phyloP scores from a whole-genome alignment of 192 early-diverging fungal species.

The Backusella tuberculispora region DNA sequence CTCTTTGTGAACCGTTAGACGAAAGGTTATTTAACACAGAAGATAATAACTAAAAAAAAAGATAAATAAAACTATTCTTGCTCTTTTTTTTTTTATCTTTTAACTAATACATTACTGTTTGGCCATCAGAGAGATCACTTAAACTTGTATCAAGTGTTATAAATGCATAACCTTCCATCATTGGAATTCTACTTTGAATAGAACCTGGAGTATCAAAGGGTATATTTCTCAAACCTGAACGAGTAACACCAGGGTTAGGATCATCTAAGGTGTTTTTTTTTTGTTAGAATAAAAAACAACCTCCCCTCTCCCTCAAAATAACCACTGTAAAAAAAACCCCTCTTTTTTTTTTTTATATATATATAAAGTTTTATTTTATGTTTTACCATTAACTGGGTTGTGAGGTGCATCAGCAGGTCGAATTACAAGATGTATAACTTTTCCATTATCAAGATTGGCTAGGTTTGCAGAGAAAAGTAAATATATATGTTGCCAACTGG shows the following conservation, averaged over 20 bases:
- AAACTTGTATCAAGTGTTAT: slow-evolving; percentile 38
- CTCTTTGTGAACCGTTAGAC: neutral
- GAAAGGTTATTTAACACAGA: slow-evolving; percentile 19
- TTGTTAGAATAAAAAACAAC: neutral
- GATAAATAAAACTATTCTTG: neutral
- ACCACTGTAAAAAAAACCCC: too few species aligned
- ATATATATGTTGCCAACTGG: neutral
- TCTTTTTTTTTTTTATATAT: too few species aligned
- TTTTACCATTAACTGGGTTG: slow-evolving; percentile 51
- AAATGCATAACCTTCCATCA: slow-evolving; percentile 43
- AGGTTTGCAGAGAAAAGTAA: neutral
- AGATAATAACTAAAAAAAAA: slow-evolving; percentile 4
- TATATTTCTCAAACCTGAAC: slow-evolving; percentile 8
- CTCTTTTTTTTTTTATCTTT: slow-evolving; percentile 1
- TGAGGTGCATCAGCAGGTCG: slow-evolving; percentile 52
- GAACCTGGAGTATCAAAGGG: slow-evolving; percentile 8
- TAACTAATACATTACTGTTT: slow-evolving; percentile 18
- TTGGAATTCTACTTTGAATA: slow-evolving; percentile 26
- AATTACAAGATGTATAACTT: slow-evolving; percentile 54
- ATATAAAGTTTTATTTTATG: neutral
- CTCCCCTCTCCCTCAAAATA: neutral
- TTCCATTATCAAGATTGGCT: slow-evolving; percentile 51
- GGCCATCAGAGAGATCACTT: slow-evolving; percentile 23
- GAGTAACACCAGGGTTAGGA: slow-evolving; percentile 14
- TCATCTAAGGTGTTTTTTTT: too few species aligned